A percentile compares a stretch with the other conserved stretches of the same genome.
These are phyloP conservation scores for Pinus albicaulis DNA, from an alignment of 75 land plant species.

Conservation along the genomic window DNA sequence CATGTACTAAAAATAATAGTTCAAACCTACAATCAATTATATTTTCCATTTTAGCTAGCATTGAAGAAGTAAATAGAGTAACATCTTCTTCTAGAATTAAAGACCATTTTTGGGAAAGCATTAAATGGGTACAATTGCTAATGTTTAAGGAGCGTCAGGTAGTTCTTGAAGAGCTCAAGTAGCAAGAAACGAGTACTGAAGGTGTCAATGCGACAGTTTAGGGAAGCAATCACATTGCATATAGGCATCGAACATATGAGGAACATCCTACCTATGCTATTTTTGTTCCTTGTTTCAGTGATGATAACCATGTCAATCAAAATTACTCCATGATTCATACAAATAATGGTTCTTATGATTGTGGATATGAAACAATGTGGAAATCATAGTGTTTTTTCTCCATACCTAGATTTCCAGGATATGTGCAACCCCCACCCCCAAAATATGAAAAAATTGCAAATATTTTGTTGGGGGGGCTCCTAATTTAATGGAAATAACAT, in stretches of 20 bases:
- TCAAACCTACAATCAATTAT: constrained; percentile 34
- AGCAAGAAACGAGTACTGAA: constrained; percentile 43
- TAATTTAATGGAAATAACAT: no score
- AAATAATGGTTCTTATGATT: no score
- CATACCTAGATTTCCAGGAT: no score
- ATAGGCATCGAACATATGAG: constrained; percentile 68
- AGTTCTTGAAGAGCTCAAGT: constrained; percentile 26
- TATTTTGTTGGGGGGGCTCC: no score
- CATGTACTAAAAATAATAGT: constrained; percentile 40
- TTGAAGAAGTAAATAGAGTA: constrained; percentile 28
- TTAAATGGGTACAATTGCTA: constrained; percentile 71
- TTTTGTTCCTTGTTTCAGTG: no score
- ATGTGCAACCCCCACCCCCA: no score
- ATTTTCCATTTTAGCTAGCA: constrained; percentile 47
- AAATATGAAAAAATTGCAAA: no score
- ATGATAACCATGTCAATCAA: no score
- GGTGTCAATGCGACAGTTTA: constrained; percentile 96
- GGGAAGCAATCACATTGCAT: constrained; percentile 41
- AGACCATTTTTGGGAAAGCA: background rate
- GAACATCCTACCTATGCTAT: constrained; percentile 66
- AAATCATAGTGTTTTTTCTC: no score
- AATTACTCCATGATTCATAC: no score
- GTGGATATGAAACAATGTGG: no score
- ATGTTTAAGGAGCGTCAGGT: constrained; percentile 69
- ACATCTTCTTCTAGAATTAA: constrained; percentile 3